Evolutionary conservation across 2,329 filamentous ascomycete species (phyloP).

Genomic region (Cercospora zeae-maydis): DNA sequence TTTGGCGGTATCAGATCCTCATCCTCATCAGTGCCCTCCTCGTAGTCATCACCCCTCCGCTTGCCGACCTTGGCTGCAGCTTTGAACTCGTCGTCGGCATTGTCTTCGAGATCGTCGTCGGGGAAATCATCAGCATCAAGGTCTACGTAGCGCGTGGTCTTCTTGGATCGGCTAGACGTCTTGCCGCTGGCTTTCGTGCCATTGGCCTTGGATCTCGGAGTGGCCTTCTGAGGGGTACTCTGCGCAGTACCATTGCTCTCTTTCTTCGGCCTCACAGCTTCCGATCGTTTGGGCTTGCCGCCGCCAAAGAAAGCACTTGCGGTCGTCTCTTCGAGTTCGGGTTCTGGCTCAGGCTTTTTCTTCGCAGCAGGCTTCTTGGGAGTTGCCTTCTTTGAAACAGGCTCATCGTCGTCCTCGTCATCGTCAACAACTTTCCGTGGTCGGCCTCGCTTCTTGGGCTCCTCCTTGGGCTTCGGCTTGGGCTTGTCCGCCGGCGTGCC

Average conservation of each 20-base stretch:
- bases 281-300: constrained; percentile 52
- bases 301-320: constrained; percentile 62
- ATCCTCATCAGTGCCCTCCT: constrained; percentile 58
- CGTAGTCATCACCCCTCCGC: constrained; percentile 64
- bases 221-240: constrained; percentile 40
- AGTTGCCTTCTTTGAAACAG: constrained; percentile 17
- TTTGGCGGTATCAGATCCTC: constrained; percentile 66
- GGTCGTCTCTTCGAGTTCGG: constrained; percentile 51
- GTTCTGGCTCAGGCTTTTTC: constrained; percentile 37
- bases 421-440: constrained; percentile 70
- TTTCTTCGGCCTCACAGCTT: constrained; percentile 31
- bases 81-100: constrained; percentile 78
- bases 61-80: constrained; percentile 61
- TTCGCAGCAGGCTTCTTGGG: constrained; percentile 54
- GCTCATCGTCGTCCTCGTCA: constrained; percentile 61
- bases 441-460: constrained; percentile 48
- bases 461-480: constrained; percentile 31
- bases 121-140: constrained; percentile 37
- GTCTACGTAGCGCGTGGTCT: constrained; percentile 41
- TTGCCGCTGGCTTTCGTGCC: constrained; percentile 39
- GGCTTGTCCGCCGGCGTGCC: constrained; percentile 45
- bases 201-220: constrained; percentile 34
- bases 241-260: constrained; percentile 24
- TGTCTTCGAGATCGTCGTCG: constrained; percentile 45
- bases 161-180: constrained; percentile 41